Conservation (phyloP, 495 filamentous ascomycete species). For the Penicillium egyptiacum region DNA sequence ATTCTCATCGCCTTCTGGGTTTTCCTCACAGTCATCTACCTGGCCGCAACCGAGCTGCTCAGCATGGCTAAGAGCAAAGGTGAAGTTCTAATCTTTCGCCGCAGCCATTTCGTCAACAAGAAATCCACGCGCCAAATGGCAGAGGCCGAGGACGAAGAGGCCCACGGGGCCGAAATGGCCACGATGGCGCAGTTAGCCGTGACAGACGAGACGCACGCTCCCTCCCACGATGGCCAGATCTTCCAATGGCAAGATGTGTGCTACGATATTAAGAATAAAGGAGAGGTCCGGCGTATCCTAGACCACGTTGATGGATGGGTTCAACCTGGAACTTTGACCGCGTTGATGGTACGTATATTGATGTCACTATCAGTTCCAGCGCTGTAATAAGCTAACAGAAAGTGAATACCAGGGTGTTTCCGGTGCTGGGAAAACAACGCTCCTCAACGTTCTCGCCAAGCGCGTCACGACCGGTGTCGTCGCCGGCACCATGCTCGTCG, state of each 20-base stretch:
- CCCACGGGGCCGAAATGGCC: conserved; percentile 49
- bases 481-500: conserved; percentile 52
- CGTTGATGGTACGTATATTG: conserved; percentile 48
- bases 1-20: conserved; percentile 58
- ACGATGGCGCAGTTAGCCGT: conserved; percentile 38
- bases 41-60: conserved; percentile 37
- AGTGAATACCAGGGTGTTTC: conserved; percentile 53
- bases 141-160: conserved; percentile 14
- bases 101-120: conserved; percentile 22
- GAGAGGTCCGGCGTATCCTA: conserved; percentile 51
- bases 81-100: conserved; percentile 44
- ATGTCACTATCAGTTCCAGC: background rate
- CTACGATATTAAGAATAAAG: conserved; percentile 60
- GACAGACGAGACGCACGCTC: conserved; percentile 2
- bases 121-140: background rate
- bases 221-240: background rate
- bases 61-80: conserved; percentile 36
- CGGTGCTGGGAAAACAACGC: conserved; percentile 60
- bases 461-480: conserved; percentile 51
- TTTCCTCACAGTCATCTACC: conserved; percentile 49
- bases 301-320: conserved; percentile 64
- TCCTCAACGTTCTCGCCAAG: conserved; percentile 48
- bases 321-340: conserved; percentile 64
- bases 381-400: background rate
- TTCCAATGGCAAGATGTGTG: conserved; percentile 35